Percentiles rank a stretch among this genome's conserved stretches.
phyloP scores from a whole-genome alignment of 768 basidiomycete genomes.

The Tulasnella sp. region DNA sequence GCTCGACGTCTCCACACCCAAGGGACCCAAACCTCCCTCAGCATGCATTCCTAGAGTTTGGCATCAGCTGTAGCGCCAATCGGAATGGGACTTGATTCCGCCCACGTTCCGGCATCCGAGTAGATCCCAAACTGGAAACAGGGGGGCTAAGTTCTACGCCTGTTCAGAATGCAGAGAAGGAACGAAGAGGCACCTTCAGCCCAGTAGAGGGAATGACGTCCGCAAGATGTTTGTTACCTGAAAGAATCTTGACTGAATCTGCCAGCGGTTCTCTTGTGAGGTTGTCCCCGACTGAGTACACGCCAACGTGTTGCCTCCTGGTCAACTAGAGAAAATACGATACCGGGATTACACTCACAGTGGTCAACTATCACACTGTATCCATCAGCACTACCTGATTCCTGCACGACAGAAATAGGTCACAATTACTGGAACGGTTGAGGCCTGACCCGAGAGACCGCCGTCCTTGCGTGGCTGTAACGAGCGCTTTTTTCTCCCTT shows the following conservation, averaged over 20 bases:
- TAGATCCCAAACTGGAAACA: slow-evolving; percentile 32
- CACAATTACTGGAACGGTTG: no score
- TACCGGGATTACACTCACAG: slow-evolving; percentile 26
- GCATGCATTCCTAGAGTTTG: slow-evolving; percentile 29
- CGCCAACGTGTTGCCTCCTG: slow-evolving; percentile 23
- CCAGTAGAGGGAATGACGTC: slow-evolving; percentile 24
- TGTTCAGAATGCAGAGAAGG: no score
- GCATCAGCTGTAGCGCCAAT: not conserved
- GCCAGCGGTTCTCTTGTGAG: slow-evolving; percentile 19
- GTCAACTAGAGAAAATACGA: slow-evolving; percentile 31
- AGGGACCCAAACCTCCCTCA: slow-evolving; percentile 36
- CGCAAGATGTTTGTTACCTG: slow-evolving; percentile 23
- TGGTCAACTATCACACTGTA: slow-evolving; percentile 36
- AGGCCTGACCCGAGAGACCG: no score
- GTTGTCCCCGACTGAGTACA: slow-evolving; percentile 17
- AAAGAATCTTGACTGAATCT: slow-evolving; percentile 22
- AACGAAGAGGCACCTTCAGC: slow-evolving; percentile 18
- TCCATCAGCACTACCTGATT: no score
- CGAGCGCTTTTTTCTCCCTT: no score
- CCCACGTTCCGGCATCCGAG: slow-evolving; percentile 32
- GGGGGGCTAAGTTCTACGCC: not conserved
- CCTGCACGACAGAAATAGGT: no score
- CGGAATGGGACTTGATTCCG: no score
- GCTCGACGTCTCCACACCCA: slow-evolving; percentile 42
- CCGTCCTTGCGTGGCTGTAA: no score